Evolutionary conservation across 306 rosid species (phyloP), one percentile per base, ranked within the genome.

Genomic region (Fagus sylvatica): DNA sequence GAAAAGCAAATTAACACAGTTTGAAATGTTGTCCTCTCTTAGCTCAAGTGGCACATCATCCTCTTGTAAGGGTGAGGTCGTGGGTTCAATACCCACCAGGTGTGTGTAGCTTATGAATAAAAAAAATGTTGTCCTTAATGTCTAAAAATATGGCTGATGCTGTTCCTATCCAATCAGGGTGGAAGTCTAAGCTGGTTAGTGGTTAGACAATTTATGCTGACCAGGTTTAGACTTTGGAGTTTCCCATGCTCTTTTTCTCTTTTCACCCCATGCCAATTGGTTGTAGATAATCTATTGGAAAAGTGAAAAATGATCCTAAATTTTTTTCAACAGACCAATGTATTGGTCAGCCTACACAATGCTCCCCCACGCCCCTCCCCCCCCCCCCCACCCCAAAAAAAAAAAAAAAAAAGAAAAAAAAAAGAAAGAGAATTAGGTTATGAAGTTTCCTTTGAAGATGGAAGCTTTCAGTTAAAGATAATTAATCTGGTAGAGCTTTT

Each of bases 381-480:
- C 8, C 51, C 15, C 51, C 9, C 51, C 51, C 51, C 2, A 46
- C 28, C 28, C 28, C 28, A 65, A 19, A 36, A 56, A 48, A 22
- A 11, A 37, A 55, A n/a, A 41, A 15, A 46, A 37, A 46, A 65
- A 19, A 36, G 42, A 48, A 22, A 11, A 37, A 55, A n/a, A 41
- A 15, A 46, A 37, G 17, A 30, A 69, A 13, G 6, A 39, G 62
- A 71, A 71, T 7, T 11, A 19, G 30, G 17, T 74, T 30, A 15
- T 55, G 28, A 53, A 42, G 8, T 71, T 40, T 46, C 67, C 68
- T 1, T 71, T 53, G 71, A 40, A 65, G 56, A 57, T 53, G 54
- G 64, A 62, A 67, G 73, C 54, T 42, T 75, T 72, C 54, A 76
- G 39, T 76, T 54, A 53, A 77, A 69, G 65, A 61, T 60, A 19